Percentiles rank a stretch among this genome's conserved stretches.
Evolutionary conservation across 176 grass and related monocot genomes (phyloP).

Genomic region (maize (Zea mays)): DNA sequence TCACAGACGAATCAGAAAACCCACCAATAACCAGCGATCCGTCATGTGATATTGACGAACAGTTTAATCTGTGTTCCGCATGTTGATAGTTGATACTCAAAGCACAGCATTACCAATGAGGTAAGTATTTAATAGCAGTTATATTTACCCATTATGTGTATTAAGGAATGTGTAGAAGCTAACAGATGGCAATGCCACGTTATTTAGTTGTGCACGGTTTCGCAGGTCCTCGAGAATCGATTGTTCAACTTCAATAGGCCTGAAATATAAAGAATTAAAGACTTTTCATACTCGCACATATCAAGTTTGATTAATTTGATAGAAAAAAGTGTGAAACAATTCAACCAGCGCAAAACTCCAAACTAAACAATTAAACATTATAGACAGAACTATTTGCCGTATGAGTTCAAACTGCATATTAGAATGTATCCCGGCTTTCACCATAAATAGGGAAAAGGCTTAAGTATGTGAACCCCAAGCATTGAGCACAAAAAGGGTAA

Average conservation of each 20-base stretch:
- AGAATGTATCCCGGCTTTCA: neutral
- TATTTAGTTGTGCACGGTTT: constrained; percentile 84
- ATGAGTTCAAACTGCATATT: neutral
- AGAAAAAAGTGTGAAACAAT: constrained; percentile 18
- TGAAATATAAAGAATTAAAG: constrained; percentile 62
- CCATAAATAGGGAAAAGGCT: neutral
- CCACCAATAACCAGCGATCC: constrained; percentile 94
- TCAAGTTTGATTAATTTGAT: constrained; percentile 35
- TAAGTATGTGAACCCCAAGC: neutral
- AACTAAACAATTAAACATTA: neutral
- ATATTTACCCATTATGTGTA: constrained; percentile 88
- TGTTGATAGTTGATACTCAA: constrained; percentile 40
- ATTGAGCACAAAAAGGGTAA: neutral
- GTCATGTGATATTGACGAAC: constrained; percentile 90
- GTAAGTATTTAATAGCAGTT: constrained; percentile 26
- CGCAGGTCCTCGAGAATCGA: constrained; percentile 78
- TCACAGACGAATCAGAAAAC: constrained; percentile 98
- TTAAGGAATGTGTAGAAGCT: constrained; percentile 98
- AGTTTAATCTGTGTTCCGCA: constrained; percentile 75
- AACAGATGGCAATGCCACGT: constrained; percentile 81
- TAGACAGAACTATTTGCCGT: neutral
- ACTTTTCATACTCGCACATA: constrained; percentile 7
- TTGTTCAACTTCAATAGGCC: constrained; percentile 82
- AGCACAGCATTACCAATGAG: neutral
- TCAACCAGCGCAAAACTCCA: neutral